Base-by-base conservation (phyloP, 129 eudicot species). In the Escallonia rubra region DNA sequence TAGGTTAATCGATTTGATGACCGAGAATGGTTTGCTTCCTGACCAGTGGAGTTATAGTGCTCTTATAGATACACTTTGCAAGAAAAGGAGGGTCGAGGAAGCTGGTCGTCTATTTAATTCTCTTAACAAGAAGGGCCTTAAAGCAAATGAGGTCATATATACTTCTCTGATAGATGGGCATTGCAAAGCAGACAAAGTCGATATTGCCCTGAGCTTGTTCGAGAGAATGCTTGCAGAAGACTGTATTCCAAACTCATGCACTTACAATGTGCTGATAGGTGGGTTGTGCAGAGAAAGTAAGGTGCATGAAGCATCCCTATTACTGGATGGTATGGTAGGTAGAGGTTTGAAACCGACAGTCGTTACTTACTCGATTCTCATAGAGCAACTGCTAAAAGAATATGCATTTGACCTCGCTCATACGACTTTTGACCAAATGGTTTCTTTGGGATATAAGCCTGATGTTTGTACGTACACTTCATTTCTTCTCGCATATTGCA, bases 391-490 rank as follows among this genome's bases (percentile, higher is more conserved):
- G 72, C 64, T 85, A n/a, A 91, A 83, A 79, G 85, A 67, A 57
- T 78, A 64, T 44, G 84, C 83, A 43, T 74, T 88, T 73, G 80
- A 70, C 54, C 58, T 71, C 55, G 97, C 97, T 58, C 65, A 74
- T 59, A 81, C 61, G 71, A 43, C 79, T 43, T 66, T 85, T 7
- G 23, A 64, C 52, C 82, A 76, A 66, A 68, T 83, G 82, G 41
- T 56, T 50, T 65, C 86, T 57, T 74, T 67, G 16, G 96, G 91
- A 43, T 70, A 72, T 72, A 83, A 76, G 57, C 97, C 96, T 5
- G 94, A 91, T 75, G 88, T 83, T 14, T 85, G 90, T 63, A 81
- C 77, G 57, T 88, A 85, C 78, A 91, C 96, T 69, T 79, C 88
- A 1, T 85, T 85, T 77, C 76, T 91, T 54, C 73, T 81, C 45